Conservation (phyloP, 257 asterid species). For the Plantago elongata region DNA sequence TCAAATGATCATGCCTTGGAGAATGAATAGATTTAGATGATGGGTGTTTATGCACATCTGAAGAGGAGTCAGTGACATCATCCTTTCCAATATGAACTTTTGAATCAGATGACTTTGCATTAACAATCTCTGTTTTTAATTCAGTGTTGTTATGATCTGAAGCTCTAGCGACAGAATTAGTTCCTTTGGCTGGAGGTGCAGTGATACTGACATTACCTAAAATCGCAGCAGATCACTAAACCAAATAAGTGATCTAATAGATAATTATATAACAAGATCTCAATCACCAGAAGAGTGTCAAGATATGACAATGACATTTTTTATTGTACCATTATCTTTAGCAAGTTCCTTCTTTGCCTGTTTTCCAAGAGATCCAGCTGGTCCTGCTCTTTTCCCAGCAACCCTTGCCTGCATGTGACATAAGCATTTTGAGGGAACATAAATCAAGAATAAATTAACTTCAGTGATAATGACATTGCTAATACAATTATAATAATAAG, state of each 20-base stretch:
- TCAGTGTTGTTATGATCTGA: conserved; percentile 47
- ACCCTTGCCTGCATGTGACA: conserved; percentile 52
- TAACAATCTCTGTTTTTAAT: conserved; percentile 41
- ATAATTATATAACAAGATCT: conserved; percentile 19
- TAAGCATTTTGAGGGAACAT: conserved; percentile 3
- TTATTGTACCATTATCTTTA: conserved; percentile 64
- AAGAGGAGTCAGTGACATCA: conserved; percentile 45
- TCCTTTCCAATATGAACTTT: conserved; percentile 56
- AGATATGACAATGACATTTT: conserved; percentile 46
- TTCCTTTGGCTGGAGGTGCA: conserved; percentile 45
- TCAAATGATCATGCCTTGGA: conserved; percentile 61
- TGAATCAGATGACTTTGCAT: conserved; percentile 47
- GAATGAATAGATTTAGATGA: conserved; percentile 66
- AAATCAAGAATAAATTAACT: conserved; percentile 13
- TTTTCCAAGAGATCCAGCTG: conserved; percentile 59
- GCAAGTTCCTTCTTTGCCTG: conserved; percentile 63
- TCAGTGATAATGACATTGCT: too few species aligned
- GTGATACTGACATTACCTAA: conserved; percentile 45
- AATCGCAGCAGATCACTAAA: conserved; percentile 24
- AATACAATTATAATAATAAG: too few species aligned
- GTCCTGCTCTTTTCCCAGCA: conserved; percentile 51
- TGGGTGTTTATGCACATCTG: conserved; percentile 49
- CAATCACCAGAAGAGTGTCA: conserved; percentile 40
- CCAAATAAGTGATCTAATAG: conserved; percentile 31
- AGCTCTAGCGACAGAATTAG: conserved; percentile 43